A percentile compares a stretch with the other conserved stretches of the same genome.
Conservation (phyloP, 2,329 filamentous ascomycete genomes). For the Verticillium isaacii region DNA sequence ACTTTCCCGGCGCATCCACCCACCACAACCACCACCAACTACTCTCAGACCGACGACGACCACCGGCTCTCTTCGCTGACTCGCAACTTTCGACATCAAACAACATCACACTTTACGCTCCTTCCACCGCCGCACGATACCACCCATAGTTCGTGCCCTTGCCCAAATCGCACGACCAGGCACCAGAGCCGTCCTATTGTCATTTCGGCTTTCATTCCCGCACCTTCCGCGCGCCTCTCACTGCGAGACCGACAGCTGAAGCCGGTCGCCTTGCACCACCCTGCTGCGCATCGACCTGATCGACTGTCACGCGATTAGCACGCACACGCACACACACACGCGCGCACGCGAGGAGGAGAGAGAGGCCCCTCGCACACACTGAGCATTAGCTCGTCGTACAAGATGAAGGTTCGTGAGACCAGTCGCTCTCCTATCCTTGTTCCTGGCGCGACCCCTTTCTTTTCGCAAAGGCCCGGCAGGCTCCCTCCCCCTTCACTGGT, state of each 20-base stretch:
- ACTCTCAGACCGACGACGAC: neutral
- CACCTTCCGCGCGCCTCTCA: neutral
- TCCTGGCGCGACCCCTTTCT: too few species aligned
- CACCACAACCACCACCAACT: too few species aligned
- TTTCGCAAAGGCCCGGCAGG: too few species aligned
- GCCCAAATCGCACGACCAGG: neutral
- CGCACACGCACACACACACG: neutral
- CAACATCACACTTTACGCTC: neutral
- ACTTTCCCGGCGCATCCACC: too few species aligned
- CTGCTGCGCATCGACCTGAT: neutral
- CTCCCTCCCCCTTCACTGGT: neutral
- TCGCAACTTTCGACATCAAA: neutral
- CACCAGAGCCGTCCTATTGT: neutral
- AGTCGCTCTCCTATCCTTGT: neutral
- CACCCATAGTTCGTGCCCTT: neutral
- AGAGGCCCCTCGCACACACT: neutral
- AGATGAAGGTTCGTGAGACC: slow-evolving; percentile 15
- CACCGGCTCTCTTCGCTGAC: neutral
- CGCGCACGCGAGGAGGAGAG: neutral
- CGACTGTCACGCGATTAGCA: neutral
- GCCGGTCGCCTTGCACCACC: neutral
- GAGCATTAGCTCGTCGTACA: slow-evolving; percentile 7
- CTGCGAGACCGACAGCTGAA: neutral
- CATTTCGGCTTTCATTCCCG: neutral
- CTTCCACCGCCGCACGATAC: neutral